These are phyloP conservation scores for Obba rivulosa DNA, from an alignment of 768 basidiomycete species.

Conservation along the genomic window DNA sequence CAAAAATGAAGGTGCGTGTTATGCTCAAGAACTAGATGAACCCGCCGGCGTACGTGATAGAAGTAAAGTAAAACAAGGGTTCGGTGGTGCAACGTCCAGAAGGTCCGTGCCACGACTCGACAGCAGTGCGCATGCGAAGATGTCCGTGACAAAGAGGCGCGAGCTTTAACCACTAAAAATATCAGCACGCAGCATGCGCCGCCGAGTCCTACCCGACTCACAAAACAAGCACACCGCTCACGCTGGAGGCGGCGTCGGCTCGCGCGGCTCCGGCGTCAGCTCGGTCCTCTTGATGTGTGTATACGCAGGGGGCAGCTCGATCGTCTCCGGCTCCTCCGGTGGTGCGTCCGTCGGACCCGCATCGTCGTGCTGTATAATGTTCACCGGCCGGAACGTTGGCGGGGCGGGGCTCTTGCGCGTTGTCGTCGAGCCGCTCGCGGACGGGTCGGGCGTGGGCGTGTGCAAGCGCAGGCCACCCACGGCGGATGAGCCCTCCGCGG, in stretches of 20 bases:
- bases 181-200: too few species aligned
- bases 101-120: too few species aligned
- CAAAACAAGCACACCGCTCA: not conserved
- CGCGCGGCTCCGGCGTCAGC: not conserved
- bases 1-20: too few species aligned
- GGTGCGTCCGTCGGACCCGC: slow-evolving; percentile 55
- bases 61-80: too few species aligned
- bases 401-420: slow-evolving; percentile 40
- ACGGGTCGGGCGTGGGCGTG: slow-evolving; percentile 13
- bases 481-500: slow-evolving; percentile 12
- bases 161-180: too few species aligned
- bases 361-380: slow-evolving; percentile 83
- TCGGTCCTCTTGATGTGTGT: slow-evolving; percentile 44
- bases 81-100: too few species aligned
- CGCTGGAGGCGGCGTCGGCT: not conserved
- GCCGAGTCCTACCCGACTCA: too few species aligned
- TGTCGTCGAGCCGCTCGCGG: slow-evolving; percentile 28
- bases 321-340: slow-evolving; percentile 56
- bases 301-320: slow-evolving; percentile 83
- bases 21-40: too few species aligned
- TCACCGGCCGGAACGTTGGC: slow-evolving; percentile 61
- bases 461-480: slow-evolving; percentile 1
- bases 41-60: too few species aligned
- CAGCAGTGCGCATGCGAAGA: too few species aligned
- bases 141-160: too few species aligned